phyloP scores from a whole-genome alignment of 1,284 basidiomycete genomes.

The Trametes polyzona region DNA sequence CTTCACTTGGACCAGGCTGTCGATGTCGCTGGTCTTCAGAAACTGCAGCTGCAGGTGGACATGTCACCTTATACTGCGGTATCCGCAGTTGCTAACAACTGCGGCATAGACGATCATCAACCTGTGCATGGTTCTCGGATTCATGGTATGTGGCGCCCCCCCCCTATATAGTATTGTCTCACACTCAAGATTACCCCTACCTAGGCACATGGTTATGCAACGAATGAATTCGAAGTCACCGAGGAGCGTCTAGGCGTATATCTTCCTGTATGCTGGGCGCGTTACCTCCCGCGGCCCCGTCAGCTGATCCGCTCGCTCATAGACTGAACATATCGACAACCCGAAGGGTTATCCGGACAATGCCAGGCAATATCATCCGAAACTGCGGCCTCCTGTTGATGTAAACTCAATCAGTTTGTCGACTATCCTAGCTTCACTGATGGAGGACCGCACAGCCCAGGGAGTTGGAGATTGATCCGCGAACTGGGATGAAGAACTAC shows the following conservation, averaged over 20 bases:
- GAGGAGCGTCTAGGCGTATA: constrained; percentile 86
- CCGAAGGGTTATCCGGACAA: constrained; percentile 89
- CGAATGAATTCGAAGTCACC: constrained; percentile 90
- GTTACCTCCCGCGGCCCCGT: background rate
- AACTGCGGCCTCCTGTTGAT: constrained; percentile 73
- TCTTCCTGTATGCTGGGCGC: constrained; percentile 62
- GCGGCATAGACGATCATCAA: constrained; percentile 80
- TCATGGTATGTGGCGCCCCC: constrained; percentile 52
- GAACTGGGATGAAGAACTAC: constrained; percentile 96
- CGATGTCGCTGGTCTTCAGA: constrained; percentile 82
- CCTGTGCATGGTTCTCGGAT: constrained; percentile 88
- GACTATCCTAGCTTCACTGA: too few species aligned
- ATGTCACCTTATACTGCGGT: background rate
- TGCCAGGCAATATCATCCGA: constrained; percentile 74
- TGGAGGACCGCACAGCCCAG: constrained; percentile 52
- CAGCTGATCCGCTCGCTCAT: background rate
- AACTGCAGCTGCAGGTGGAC: constrained; percentile 66
- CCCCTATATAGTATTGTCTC: background rate
- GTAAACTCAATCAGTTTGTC: constrained; percentile 39
- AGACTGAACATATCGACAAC: constrained; percentile 90
- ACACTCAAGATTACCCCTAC: background rate
- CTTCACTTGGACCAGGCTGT: constrained; percentile 74
- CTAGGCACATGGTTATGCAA: constrained; percentile 84
- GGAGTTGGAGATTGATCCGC: constrained; percentile 86
- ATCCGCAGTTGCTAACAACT: background rate